Evolutionary conservation across 805 yeast genomes (phyloP).

Genomic region (Lachancea fermentati): DNA sequence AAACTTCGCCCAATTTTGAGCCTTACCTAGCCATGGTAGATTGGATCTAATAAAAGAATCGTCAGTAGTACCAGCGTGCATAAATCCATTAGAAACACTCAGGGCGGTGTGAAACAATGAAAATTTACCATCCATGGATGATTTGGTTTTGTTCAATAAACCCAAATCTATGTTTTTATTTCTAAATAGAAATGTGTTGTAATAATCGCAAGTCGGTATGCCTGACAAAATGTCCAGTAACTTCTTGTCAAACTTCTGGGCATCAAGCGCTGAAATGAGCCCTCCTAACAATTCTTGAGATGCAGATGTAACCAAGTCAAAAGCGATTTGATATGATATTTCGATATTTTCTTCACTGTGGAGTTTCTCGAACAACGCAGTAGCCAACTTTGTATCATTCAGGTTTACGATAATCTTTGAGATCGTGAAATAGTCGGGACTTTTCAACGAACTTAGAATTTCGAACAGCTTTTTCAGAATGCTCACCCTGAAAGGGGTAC

Average conservation of each 20-base stretch:
- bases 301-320: constrained; percentile 87
- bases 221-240: constrained; percentile 76
- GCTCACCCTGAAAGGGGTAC: constrained; percentile 58
- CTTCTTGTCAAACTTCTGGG: constrained; percentile 34
- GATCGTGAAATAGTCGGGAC: constrained; percentile 77
- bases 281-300: constrained; percentile 78
- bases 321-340: constrained; percentile 88
- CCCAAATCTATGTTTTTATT: constrained; percentile 83
- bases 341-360: constrained; percentile 39
- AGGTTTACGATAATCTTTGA: constrained; percentile 85
- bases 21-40: constrained; percentile 93
- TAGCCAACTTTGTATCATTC: constrained; percentile 69
- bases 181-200: constrained; percentile 78
- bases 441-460: constrained; percentile 49
- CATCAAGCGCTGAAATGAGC: constrained; percentile 40
- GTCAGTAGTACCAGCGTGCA: constrained; percentile 95
- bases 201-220: constrained; percentile 88
- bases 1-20: constrained; percentile 98
- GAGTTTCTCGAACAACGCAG: constrained; percentile 57
- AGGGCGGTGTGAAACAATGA: constrained; percentile 95
- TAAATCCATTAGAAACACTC: constrained; percentile 87
- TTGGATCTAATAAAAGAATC: constrained; percentile 88
- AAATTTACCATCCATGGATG: constrained; percentile 79
- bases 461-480: constrained; percentile 59
- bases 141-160: constrained; percentile 75